Base-by-base conservation (phyloP, 805 yeast species). In the Barnettozyma sucrosica region DNA sequence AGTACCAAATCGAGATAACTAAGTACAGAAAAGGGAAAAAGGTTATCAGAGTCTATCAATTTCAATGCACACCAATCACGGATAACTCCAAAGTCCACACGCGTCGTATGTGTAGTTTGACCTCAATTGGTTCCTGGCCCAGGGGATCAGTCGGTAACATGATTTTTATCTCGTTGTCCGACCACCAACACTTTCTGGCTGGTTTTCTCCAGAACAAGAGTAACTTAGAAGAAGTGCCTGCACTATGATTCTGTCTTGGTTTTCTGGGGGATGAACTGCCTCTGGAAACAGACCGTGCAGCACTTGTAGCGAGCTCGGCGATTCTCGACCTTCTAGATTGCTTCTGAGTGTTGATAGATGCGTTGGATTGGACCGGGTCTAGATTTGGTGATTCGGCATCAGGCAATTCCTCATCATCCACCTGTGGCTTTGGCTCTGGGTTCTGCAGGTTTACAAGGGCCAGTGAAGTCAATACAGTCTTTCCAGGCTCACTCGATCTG, bases 111-210 rank as follows among this genome's bases (percentile, higher is more conserved):
- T 93, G 97, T 16, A 90, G 80, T 57, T 79, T 82, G 23, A 89
- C 78, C 2, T 65, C 65, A 5, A 75, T 64, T n/a, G 53, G 55
- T 13, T 69, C 56, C 19, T 54, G 49, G 2, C 66, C 70, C 20
- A 59, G 60, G 21, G 56, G 51, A 19, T 67, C 50, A 2, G 61
- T 66, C 5, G 65, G 65, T 16, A 71, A 63, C 19, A 59, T 67
- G 49, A 68, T 68, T 40, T 79, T 81, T 19, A 79, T 66, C 25
- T 66, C 70, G 39, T 80, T 78, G 62, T 81, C 79, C 7, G 87
- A 76, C 99, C 99, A 93, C 99, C 99, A 93, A 69, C 99, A 93
- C 63, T 93, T 93, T 61, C 98, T 77, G 2, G 99, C 99, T 1
- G 99, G 99, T 63, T 93, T 93, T 53, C 96, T 77, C 98, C 99